Evolutionary conservation across 345 rosid species (phyloP), one percentile per base, ranked within the genome.

Genomic region (Cardamine occulta): DNA sequence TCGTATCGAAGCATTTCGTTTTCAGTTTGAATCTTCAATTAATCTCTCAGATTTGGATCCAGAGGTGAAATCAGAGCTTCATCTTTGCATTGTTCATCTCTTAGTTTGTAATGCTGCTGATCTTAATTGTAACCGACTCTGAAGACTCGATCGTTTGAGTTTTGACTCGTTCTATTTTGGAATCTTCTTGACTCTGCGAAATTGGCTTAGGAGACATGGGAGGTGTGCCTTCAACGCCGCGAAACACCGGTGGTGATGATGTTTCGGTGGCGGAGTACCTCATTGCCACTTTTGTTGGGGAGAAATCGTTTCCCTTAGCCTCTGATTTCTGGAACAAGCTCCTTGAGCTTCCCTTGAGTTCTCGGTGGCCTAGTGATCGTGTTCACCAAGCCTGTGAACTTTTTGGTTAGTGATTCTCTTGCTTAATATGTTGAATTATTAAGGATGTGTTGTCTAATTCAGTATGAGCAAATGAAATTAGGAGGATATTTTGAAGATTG

Each of bases 241-340:
- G 86, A 37, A 74, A 60, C 15, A 37, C 77, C 67, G 79, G 72
- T 78, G 84, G 58, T 79, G 90, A 89, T 72, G 66, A 89, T 61
- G 89, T 87, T 39, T 72, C 80, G 13, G 40, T 86, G 66, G 57
- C 74, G 34, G 98, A 88, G 83, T 82, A 89, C 64, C 84, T 93
- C 80, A 88, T 90, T 70, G 83, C 86, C 5, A 77, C 89, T n/a
- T 87, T 95, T 18, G 93, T 95, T 60, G 99, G 98, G n/a, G 96
- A 89, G 82, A 91, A 92, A 80, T 88, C 97, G 59, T 87, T 92
- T 68, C 96, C 98, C 0, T 72, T 95, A 62, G 81, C 80, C 31
- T 95, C 98, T 19, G 97, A 95, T 84, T 89, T 89, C 86, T 95
- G 99, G 99, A 88, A 87, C 81, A 92, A 90, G 77, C 96, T 95